Evolutionary conservation across 2,329 filamentous ascomycete species (phyloP).

Genomic region (Xylariomycetidae sp.): DNA sequence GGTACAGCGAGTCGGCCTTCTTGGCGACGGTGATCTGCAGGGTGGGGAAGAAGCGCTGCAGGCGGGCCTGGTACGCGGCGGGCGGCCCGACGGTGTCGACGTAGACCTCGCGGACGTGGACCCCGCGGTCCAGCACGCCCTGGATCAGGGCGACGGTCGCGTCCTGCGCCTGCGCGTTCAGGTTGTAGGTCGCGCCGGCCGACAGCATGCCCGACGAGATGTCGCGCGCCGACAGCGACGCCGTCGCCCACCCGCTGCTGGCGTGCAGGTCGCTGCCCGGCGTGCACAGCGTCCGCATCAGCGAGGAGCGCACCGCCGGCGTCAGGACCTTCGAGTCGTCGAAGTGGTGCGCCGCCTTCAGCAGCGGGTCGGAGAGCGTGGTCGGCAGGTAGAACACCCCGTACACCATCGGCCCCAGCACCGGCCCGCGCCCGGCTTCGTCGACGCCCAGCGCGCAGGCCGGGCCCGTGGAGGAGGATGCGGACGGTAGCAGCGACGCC

Average conservation of each 20-base stretch:
- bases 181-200: constrained; percentile 61
- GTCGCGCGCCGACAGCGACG: constrained; percentile 74
- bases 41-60: constrained; percentile 79
- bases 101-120: constrained; percentile 84
- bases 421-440: constrained; percentile 88
- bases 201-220: constrained; percentile 74
- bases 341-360: constrained; percentile 76
- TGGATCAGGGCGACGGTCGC: constrained; percentile 79
- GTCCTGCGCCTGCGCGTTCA: constrained; percentile 94
- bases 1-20: constrained; percentile 89
- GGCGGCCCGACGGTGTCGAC: constrained; percentile 92
- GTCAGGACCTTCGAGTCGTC: constrained; percentile 94
- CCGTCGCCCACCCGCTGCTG: constrained; percentile 73
- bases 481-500: constrained; percentile 44
- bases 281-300: constrained; percentile 67
- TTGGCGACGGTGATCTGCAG: constrained; percentile 71
- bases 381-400: constrained; percentile 70
- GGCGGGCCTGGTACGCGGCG: constrained; percentile 72
- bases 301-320: constrained; percentile 64
- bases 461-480: constrained; percentile 32
- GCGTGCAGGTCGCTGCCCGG: constrained; percentile 35
- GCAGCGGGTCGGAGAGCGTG: constrained; percentile 62
- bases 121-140: constrained; percentile 66
- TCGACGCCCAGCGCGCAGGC: constrained; percentile 83
- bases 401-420: constrained; percentile 78